Evolutionary conservation across 345 rosid genomes (phyloP).

Genomic region (Moricandia arvensis): DNA sequence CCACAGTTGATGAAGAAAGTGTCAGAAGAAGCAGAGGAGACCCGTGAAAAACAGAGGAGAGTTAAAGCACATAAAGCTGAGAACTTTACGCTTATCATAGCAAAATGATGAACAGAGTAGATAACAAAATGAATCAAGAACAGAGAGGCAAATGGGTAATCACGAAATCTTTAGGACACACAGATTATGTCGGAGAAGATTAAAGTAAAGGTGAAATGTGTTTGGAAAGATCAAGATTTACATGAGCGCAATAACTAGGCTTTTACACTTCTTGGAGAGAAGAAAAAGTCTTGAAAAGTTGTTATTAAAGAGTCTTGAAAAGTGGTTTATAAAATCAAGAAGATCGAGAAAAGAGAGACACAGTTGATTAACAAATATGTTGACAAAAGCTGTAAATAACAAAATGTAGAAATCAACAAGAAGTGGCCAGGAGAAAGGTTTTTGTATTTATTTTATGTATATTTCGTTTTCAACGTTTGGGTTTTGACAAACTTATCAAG

Average conservation of each 20-base stretch:
- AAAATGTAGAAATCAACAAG: conserved; percentile 14
- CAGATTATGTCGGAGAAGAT: neutral
- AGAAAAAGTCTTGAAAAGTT: neutral
- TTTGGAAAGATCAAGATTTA: conserved; percentile 7
- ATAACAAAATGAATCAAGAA: neutral
- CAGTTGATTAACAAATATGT: conserved; percentile 30
- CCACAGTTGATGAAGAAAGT: conserved; percentile 70
- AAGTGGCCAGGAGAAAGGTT: conserved; percentile 8
- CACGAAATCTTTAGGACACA: conserved; percentile 1
- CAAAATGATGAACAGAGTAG: conserved; percentile 23
- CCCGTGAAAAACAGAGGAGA: conserved; percentile 28
- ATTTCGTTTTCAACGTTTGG: conserved; percentile 31
- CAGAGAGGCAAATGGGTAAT: conserved; percentile 2
- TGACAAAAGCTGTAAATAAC: conserved; percentile 28
- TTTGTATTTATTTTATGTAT: neutral
- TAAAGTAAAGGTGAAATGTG: neutral
- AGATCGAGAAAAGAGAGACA: neutral
- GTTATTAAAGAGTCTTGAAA: conserved; percentile 4
- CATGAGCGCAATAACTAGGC: neutral
- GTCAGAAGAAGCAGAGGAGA: conserved; percentile 49
- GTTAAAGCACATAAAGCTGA: conserved; percentile 33
- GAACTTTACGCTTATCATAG: conserved; percentile 37
- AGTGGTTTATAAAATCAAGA: neutral
- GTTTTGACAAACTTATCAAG: conserved; percentile 39
- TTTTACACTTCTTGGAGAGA: conserved; percentile 13